phyloP scores from a whole-genome alignment of 352 stramenopile species.

The Pythium coloratum region DNA sequence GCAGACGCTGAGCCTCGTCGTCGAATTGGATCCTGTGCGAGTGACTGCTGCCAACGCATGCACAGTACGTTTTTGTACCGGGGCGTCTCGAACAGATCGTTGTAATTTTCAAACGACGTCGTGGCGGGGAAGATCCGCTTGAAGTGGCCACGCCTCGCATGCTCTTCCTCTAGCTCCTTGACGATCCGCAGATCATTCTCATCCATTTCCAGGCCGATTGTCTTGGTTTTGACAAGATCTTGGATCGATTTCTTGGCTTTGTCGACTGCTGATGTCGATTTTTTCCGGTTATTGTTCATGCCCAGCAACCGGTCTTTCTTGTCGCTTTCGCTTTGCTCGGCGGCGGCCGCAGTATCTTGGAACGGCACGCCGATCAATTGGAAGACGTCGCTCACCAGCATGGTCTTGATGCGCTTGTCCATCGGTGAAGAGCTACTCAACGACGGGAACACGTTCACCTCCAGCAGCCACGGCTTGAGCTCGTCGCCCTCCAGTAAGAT shows the following conservation, averaged over 20 bases:
- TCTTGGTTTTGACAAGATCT: slow-evolving; percentile 34
- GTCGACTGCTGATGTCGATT: slow-evolving; percentile 5
- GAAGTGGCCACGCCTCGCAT: slow-evolving; percentile 64
- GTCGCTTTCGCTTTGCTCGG: slow-evolving; percentile 39
- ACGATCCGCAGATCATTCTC: slow-evolving; percentile 52
- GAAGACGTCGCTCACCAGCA: slow-evolving; percentile 85
- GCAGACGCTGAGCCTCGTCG: slow-evolving; percentile 35
- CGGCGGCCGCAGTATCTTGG: slow-evolving; percentile 33
- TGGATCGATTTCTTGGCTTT: slow-evolving; percentile 32
- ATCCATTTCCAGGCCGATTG: slow-evolving; percentile 43
- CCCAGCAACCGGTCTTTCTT: slow-evolving; percentile 54
- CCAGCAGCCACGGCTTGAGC: slow-evolving; percentile 84
- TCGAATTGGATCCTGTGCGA: slow-evolving; percentile 19
- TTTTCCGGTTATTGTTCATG: slow-evolving; percentile 29
- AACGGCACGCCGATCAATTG: slow-evolving; percentile 74
- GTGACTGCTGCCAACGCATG: slow-evolving; percentile 48
- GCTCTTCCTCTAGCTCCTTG: slow-evolving; percentile 67
- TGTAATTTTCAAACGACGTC: slow-evolving; percentile 52
- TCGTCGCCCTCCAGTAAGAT: slow-evolving; percentile 74
- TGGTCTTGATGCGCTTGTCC: slow-evolving; percentile 90
- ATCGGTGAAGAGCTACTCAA: slow-evolving; percentile 84
- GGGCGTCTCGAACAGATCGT: slow-evolving; percentile 50
- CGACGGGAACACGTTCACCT: slow-evolving; percentile 91
- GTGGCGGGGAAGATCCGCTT: slow-evolving; percentile 70
- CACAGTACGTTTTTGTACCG: slow-evolving; percentile 62